Evolutionary conservation across 495 filamentous ascomycete genomes (phyloP).

Genomic region (Ramalina peruviana): DNA sequence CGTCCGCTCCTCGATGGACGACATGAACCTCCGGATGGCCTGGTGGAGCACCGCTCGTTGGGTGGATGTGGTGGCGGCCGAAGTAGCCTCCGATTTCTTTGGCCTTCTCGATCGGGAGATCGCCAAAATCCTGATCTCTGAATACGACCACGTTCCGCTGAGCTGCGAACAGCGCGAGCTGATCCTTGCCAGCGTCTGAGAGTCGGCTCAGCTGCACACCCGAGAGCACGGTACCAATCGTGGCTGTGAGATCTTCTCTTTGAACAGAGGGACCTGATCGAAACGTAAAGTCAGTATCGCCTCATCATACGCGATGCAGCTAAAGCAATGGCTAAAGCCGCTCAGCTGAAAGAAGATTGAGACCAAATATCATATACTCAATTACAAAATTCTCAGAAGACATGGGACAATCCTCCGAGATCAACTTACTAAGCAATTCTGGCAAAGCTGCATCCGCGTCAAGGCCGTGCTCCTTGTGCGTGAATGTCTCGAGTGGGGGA

Average conservation of each 20-base stretch:
- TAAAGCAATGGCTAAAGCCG: too few relatives aligned
- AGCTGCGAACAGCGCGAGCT: constrained; percentile 66
- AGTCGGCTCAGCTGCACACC: constrained; percentile 64
- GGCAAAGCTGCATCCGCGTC: constrained; percentile 53
- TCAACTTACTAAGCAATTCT: constrained; percentile 45
- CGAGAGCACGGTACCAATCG: constrained; percentile 61
- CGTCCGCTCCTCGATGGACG: constrained; percentile 58
- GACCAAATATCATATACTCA: too few relatives aligned
- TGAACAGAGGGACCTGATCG: constrained; percentile 14
- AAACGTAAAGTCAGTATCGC: too few relatives aligned
- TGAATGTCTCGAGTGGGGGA: constrained; percentile 51
- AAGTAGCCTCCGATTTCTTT: constrained; percentile 66
- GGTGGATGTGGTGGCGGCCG: constrained; percentile 73
- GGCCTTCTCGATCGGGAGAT: constrained; percentile 55
- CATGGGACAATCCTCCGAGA: constrained; percentile 1
- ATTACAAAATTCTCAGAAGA: too few relatives aligned
- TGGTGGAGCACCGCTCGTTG: constrained; percentile 55
- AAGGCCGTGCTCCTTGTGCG: constrained; percentile 58
- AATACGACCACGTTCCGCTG: constrained; percentile 73
- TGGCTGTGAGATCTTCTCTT: constrained; percentile 49
- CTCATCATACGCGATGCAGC: too few relatives aligned
- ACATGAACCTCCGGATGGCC: constrained; percentile 65
- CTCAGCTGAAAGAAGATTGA: too few relatives aligned
- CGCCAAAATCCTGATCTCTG: constrained; percentile 63
- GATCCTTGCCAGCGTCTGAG: constrained; percentile 53